These are phyloP conservation scores for Phytophthora vignae DNA, from an alignment of 352 stramenopile species.

Conservation along the genomic window DNA sequence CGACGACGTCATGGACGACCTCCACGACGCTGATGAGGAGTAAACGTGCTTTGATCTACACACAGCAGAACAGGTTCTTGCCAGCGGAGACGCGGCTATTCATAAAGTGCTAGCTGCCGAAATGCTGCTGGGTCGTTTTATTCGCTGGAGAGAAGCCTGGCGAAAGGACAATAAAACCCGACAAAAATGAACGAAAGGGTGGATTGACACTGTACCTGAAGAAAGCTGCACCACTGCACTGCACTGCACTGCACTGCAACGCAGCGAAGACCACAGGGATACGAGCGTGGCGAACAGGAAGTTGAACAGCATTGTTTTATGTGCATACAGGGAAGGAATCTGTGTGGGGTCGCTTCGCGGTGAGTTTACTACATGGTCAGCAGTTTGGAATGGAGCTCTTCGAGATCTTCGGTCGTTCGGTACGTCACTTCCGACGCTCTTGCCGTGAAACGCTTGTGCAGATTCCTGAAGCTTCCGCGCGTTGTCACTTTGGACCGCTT, in stretches of 20 bases:
- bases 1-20: conserved; percentile 29
- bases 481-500: conserved; percentile 67
- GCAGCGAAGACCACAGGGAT: not conserved
- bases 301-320: conserved; percentile 25
- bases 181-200: conserved; percentile 30
- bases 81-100: conserved; percentile 5
- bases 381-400: conserved; percentile 54
- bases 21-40: conserved; percentile 40
- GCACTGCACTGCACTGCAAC: no score
- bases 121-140: not conserved
- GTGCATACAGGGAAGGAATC: conserved; percentile 25
- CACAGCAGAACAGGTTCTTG: conserved; percentile 22
- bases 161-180: conserved; percentile 27
- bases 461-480: conserved; percentile 53
- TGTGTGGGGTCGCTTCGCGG: not conserved
- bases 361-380: conserved; percentile 39
- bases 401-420: conserved; percentile 64
- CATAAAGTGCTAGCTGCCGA: not conserved
- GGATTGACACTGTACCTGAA: conserved; percentile 24
- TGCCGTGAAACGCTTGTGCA: conserved; percentile 62
- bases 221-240: not conserved
- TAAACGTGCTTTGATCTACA: conserved; percentile 18
- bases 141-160: conserved; percentile 12
- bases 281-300: not conserved
- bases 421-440: conserved; percentile 55